These are phyloP conservation scores for Verticillium zaregamsianum DNA, from an alignment of 2,329 filamentous ascomycete genomes.

Conservation along the genomic window DNA sequence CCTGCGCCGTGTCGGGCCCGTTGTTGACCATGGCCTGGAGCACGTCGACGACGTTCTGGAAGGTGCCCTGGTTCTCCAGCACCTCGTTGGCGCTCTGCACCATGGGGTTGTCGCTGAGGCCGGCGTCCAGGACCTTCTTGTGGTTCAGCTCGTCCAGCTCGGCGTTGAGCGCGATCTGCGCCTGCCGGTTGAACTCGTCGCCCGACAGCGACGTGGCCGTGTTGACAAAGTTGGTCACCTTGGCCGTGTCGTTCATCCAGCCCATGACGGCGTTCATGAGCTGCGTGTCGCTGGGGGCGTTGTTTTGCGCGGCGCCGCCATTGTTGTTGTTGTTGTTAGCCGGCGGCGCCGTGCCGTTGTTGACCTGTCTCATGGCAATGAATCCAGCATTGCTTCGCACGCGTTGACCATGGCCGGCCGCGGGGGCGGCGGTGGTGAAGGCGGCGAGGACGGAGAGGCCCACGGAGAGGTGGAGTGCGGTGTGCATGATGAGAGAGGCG, in stretches of 20 bases:
- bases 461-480: not conserved
- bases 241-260: constrained; percentile 15
- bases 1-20: constrained; percentile 15
- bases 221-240: constrained; percentile 16
- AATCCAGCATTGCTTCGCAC: not conserved
- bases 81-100: constrained; percentile 14
- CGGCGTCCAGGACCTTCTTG: constrained; percentile 15
- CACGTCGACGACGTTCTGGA: constrained; percentile 15
- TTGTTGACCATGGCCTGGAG: constrained; percentile 16
- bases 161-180: constrained; percentile 16
- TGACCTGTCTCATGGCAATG: constrained; percentile 1
- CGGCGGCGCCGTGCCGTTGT: not conserved
- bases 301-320: not conserved
- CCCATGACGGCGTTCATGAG: constrained; percentile 15
- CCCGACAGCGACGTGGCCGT: constrained; percentile 14
- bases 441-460: constrained; percentile 1
- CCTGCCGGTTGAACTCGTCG: constrained; percentile 15
- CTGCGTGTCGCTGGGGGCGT: constrained; percentile 10
- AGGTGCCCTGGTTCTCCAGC: constrained; percentile 14
- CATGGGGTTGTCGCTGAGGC: constrained; percentile 7
- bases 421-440: not conserved
- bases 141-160: constrained; percentile 18
- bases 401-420: not conserved
- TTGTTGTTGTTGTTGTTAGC: constrained; percentile 4
- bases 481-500: not conserved